Conservation (phyloP, 1,139 yeast genomes). For the Kurtzmaniella quercitrusa region DNA sequence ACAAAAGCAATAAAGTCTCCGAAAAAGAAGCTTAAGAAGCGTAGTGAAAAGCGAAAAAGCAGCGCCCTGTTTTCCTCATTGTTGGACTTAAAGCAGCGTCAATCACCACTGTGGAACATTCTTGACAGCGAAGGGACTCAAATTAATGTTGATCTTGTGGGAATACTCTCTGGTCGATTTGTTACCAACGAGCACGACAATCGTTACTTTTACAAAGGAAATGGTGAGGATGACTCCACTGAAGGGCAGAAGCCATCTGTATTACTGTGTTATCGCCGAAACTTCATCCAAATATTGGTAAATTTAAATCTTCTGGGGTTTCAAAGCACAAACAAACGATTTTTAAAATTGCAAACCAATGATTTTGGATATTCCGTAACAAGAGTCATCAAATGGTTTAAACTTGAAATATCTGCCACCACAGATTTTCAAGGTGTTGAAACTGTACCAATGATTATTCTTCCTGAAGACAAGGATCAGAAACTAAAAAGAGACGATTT, state of each 20-base stretch:
- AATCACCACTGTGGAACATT: constrained; percentile 22
- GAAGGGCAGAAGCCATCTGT: constrained; percentile 25
- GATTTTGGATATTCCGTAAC: constrained; percentile 36
- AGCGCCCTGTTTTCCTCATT: constrained; percentile 13
- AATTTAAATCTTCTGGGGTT: constrained; percentile 34
- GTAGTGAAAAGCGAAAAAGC: constrained; percentile 7
- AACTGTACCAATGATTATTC: constrained; percentile 31
- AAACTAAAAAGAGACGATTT: constrained; percentile 15
- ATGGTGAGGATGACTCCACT: constrained; percentile 11
- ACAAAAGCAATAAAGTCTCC: constrained; percentile 6
- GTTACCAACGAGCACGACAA: constrained; percentile 43
- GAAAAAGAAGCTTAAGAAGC: constrained; percentile 13
- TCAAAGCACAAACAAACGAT: constrained; percentile 18
- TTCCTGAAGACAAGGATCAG: constrained; percentile 23
- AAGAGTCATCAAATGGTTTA: constrained; percentile 36
- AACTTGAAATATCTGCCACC: constrained; percentile 35
- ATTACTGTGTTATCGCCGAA: constrained; percentile 45
- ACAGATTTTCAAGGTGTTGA: constrained; percentile 27
- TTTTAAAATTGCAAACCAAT: constrained; percentile 30
- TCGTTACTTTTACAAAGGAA: constrained; percentile 29
- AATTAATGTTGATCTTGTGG: constrained; percentile 26
- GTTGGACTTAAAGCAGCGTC: constrained; percentile 26
- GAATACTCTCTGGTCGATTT: constrained; percentile 42
- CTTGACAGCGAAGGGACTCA: constrained; percentile 27
- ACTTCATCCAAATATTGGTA: constrained; percentile 37